Evolutionary conservation across 495 filamentous ascomycete species (phyloP).

Genomic region (Thozetella sp.): DNA sequence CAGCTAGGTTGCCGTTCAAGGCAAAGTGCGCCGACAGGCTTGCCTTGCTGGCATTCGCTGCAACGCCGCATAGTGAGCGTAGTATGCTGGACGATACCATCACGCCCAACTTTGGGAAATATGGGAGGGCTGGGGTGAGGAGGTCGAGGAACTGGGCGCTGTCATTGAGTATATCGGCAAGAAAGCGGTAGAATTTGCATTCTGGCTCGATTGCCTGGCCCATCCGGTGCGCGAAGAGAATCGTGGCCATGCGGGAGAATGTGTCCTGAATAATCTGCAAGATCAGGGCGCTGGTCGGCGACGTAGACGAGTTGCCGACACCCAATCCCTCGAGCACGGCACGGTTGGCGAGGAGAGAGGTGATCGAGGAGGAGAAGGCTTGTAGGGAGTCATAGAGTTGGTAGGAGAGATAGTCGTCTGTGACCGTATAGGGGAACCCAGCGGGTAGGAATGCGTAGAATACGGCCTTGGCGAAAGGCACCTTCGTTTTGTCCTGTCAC

Average conservation of each 20-base stretch:
- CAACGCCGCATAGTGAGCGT: slow-evolving; percentile 83
- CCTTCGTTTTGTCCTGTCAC: slow-evolving; percentile 26
- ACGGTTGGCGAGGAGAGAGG: slow-evolving; percentile 81
- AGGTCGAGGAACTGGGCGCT: slow-evolving; percentile 87
- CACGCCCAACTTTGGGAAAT: slow-evolving; percentile 63
- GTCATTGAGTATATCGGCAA: slow-evolving; percentile 94
- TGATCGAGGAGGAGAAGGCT: slow-evolving; percentile 93
- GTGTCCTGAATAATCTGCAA: slow-evolving; percentile 85
- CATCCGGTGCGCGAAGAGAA: slow-evolving; percentile 84
- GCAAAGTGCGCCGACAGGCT: slow-evolving; percentile 93
- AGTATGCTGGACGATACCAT: slow-evolving; percentile 78
- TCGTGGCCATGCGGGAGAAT: slow-evolving; percentile 83
- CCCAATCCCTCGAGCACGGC: slow-evolving; percentile 92
- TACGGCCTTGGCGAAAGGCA: slow-evolving; percentile 33
- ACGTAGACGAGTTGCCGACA: slow-evolving; percentile 83
- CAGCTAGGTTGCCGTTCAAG: slow-evolving; percentile 82
- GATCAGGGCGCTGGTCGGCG: slow-evolving; percentile 84
- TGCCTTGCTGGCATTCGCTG: slow-evolving; percentile 87
- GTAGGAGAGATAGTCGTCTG: slow-evolving; percentile 82
- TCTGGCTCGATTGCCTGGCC: slow-evolving; percentile 91
- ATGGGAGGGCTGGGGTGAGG: slow-evolving; percentile 78
- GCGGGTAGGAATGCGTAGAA: slow-evolving; percentile 86
- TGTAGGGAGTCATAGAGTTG: slow-evolving; percentile 81
- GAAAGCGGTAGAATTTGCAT: slow-evolving; percentile 89
- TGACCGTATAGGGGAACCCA: slow-evolving; percentile 91